Evolutionary conservation across 805 yeast species (phyloP).

Genomic region (Saturnispora saitoi): DNA sequence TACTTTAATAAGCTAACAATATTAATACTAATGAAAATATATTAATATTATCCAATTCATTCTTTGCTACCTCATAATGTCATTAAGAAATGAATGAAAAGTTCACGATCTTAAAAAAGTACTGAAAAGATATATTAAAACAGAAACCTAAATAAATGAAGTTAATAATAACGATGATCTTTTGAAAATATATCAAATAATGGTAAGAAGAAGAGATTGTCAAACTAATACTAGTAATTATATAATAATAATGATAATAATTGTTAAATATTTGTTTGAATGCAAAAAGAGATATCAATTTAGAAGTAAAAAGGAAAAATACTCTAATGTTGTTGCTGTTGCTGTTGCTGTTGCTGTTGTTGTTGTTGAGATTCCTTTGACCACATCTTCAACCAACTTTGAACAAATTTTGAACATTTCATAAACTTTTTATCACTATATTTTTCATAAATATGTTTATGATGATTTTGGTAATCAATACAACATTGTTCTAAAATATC

Average conservation of each 20-base stretch:
- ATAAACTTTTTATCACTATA: slow-evolving; percentile 80
- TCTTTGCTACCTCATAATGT: too few species aligned
- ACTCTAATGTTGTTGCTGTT: not conserved
- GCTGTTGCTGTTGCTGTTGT: too few species aligned
- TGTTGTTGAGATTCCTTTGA: not conserved
- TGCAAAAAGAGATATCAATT: not conserved
- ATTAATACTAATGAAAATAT: too few species aligned
- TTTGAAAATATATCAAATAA: not conserved
- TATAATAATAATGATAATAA: not conserved
- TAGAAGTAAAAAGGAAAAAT: not conserved
- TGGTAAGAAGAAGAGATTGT: too few species aligned
- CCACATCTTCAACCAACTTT: slow-evolving; percentile 36
- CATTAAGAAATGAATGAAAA: too few species aligned
- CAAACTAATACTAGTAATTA: not conserved
- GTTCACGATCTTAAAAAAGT: not conserved
- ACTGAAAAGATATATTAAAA: not conserved
- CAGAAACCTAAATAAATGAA: not conserved
- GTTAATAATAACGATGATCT: too few species aligned
- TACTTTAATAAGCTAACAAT: too few species aligned
- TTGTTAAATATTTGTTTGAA: not conserved
- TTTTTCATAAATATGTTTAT: slow-evolving; percentile 80
- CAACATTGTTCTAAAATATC: slow-evolving; percentile 62
- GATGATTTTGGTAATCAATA: slow-evolving; percentile 48
- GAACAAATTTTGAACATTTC: slow-evolving; percentile 69
- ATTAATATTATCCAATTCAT: too few species aligned